These are phyloP conservation scores for Coriaria nepalensis DNA, from an alignment of 306 rosid species.

Conservation along the genomic window DNA sequence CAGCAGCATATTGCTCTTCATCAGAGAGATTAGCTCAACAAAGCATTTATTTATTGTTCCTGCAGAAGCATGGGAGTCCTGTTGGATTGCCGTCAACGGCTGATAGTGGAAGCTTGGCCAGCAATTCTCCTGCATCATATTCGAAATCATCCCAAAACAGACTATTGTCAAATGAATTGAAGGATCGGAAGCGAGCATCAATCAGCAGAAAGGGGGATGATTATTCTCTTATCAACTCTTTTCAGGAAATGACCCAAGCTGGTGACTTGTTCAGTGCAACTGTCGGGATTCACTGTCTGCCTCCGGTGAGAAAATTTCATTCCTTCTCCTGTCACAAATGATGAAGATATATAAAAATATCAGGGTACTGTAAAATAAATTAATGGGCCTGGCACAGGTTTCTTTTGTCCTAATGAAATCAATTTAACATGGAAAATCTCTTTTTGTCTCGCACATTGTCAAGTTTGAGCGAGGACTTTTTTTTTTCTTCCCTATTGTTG, in stretches of 20 bases:
- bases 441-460: too few relatives aligned
- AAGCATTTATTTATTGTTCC: conserved; percentile 14
- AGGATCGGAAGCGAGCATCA: conserved; percentile 55
- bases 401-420: too few relatives aligned
- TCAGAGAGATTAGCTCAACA: conserved; percentile 2
- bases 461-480: too few relatives aligned
- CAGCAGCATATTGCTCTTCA: too few relatives aligned
- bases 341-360: too few relatives aligned
- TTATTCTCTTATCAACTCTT: conserved; percentile 34
- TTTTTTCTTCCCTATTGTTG: too few relatives aligned
- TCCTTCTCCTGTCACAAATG: background rate
- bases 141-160: conserved; percentile 36
- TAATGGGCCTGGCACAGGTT: too few relatives aligned
- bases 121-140: conserved; percentile 52
- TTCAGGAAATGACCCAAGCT: conserved; percentile 62
- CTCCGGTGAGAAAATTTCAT: conserved; percentile 39
- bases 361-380: too few relatives aligned
- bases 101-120: conserved; percentile 46
- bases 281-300: conserved; percentile 34
- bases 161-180: conserved; percentile 33
- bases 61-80: conserved; percentile 57
- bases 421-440: too few relatives aligned
- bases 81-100: conserved; percentile 34
- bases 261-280: conserved; percentile 69
- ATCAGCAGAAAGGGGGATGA: conserved; percentile 45